Conservation (phyloP, 1,284 basidiomycete species). For the Golubevia pallescens region DNA sequence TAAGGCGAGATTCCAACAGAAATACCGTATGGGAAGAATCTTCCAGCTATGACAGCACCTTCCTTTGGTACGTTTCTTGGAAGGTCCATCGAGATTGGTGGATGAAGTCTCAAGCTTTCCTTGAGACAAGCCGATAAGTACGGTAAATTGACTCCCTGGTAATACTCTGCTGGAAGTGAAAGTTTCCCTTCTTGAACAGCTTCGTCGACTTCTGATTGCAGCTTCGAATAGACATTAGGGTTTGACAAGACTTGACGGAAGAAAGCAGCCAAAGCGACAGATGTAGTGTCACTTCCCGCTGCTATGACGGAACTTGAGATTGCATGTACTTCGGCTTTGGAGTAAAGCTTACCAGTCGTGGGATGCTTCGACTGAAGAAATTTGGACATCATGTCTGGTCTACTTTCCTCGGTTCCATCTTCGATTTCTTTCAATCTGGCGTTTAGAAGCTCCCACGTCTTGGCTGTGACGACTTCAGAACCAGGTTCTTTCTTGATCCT, state of each 20-base stretch:
- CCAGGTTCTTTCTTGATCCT: constrained; percentile 32
- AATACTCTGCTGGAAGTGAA: constrained; percentile 33
- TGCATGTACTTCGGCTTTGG: constrained; percentile 27
- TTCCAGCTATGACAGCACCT: constrained; percentile 42
- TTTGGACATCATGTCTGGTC: constrained; percentile 41
- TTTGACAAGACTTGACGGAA: constrained; percentile 49
- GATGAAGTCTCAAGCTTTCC: constrained; percentile 56
- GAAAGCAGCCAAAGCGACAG: constrained; percentile 39
- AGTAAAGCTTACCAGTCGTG: constrained; percentile 21
- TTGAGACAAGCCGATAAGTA: constrained; percentile 59
- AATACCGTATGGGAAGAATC: constrained; percentile 40
- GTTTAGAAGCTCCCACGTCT: constrained; percentile 28
- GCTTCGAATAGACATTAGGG: constrained; percentile 26
- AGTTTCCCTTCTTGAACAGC: constrained; percentile 37
- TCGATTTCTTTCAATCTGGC: constrained; percentile 30
- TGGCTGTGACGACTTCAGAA: constrained; percentile 29
- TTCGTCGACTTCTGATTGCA: constrained; percentile 41
- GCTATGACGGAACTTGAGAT: constrained; percentile 32
- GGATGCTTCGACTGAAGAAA: constrained; percentile 38
- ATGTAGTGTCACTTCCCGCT: constrained; percentile 54
- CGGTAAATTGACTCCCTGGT: constrained; percentile 31
- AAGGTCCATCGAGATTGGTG: constrained; percentile 53
- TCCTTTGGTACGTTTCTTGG: constrained; percentile 47
- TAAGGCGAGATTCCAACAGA: constrained; percentile 50
- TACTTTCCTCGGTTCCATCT: constrained; percentile 15